These are phyloP conservation scores for Fusarium sublunatum DNA, from an alignment of 2,329 filamentous ascomycete species.

Conservation along the genomic window DNA sequence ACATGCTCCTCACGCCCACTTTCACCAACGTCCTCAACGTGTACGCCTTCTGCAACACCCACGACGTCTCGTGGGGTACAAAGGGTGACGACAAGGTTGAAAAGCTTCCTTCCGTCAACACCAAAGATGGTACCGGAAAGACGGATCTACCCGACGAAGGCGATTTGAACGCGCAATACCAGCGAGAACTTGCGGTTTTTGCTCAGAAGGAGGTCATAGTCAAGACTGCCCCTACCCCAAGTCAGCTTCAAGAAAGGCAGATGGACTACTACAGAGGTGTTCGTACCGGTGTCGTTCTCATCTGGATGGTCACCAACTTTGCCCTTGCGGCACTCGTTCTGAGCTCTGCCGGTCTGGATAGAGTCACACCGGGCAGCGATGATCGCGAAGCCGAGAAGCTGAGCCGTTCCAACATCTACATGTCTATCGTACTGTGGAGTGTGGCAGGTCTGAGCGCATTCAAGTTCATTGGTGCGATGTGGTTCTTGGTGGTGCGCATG, in stretches of 20 bases:
- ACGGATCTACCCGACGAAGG: constrained; percentile 95
- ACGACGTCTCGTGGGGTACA: constrained; percentile 98
- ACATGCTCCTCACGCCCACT: constrained; percentile 92
- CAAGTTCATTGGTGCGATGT: constrained; percentile 87
- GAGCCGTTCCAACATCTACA: constrained; percentile 80
- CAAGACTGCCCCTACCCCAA: constrained; percentile 67
- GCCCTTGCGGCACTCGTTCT: constrained; percentile 87
- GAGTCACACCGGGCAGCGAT: constrained; percentile 60
- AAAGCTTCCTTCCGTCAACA: constrained; percentile 86
- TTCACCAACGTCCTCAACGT: constrained; percentile 99
- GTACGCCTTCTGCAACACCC: constrained; percentile 98
- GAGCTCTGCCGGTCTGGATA: constrained; percentile 83
- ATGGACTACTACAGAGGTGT: constrained; percentile 99
- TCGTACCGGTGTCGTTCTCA: constrained; percentile 87
- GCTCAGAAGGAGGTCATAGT: constrained; percentile 78
- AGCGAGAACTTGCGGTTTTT: constrained; percentile 82
- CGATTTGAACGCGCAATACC: constrained; percentile 95
- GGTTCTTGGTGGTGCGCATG: constrained; percentile 91
- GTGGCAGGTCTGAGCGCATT: constrained; percentile 86
- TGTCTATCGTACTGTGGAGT: constrained; percentile 88
- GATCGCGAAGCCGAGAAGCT: constrained; percentile 56
- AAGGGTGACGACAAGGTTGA: constrained; percentile 98
- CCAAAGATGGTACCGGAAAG: constrained; percentile 90
- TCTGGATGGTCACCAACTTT: constrained; percentile 98
- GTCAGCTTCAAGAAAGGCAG: constrained; percentile 79